A percentile compares a stretch with the other conserved stretches of the same genome.
Evolutionary conservation across 2,329 filamentous ascomycete genomes (phyloP).

Genomic region (Cyphellophora attinorum): DNA sequence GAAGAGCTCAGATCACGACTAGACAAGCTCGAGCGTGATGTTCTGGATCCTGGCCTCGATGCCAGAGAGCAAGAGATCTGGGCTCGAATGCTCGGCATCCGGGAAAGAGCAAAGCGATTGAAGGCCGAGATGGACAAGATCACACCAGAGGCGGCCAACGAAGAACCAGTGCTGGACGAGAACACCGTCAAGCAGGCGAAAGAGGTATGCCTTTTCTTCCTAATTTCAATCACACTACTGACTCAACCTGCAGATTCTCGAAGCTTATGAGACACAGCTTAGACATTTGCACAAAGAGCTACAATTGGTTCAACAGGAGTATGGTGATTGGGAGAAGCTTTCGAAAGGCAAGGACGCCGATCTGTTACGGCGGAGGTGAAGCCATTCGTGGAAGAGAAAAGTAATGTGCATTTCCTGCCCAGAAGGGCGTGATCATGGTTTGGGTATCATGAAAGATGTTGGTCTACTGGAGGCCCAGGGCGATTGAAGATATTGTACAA

Average conservation of each 20-base stretch:
- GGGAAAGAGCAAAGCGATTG: constrained; percentile 49
- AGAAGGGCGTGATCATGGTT: too few species aligned
- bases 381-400: background rate
- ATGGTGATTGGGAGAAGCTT: constrained; percentile 43
- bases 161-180: constrained; percentile 42
- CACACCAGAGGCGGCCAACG: constrained; percentile 30
- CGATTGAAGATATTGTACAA: constrained; percentile 28
- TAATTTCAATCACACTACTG: background rate
- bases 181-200: constrained; percentile 50
- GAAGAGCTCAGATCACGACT: constrained; percentile 55
- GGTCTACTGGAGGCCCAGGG: background rate
- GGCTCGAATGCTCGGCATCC: constrained; percentile 55
- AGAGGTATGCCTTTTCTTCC: constrained; percentile 39
- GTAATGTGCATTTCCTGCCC: too few species aligned
- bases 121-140: constrained; percentile 49
- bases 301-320: constrained; percentile 49
- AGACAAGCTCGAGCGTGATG: constrained; percentile 45
- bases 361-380: constrained; percentile 10
- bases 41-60: constrained; percentile 51
- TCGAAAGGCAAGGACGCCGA: constrained; percentile 12
- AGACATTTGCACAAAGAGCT: constrained; percentile 54
- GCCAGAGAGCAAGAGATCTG: constrained; percentile 57
- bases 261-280: constrained; percentile 41
- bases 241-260: constrained; percentile 32
- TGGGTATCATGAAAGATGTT: background rate